Conservation (phyloP, 768 basidiomycete species). For the Naganishia friedmannii region DNA sequence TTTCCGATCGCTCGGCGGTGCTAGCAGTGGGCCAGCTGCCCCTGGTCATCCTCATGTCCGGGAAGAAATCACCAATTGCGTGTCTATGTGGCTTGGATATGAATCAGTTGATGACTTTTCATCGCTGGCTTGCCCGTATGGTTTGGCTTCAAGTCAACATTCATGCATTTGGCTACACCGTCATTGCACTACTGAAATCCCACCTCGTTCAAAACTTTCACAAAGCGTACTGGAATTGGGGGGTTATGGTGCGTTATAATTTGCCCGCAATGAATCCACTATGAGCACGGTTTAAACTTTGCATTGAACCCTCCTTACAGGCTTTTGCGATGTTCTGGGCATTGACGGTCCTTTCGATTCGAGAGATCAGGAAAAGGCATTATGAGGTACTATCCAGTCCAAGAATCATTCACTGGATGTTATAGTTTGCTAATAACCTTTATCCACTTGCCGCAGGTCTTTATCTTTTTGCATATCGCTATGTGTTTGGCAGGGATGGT, state of each 20-base stretch:
- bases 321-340: slow-evolving; percentile 14
- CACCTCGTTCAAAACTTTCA: slow-evolving; percentile 8
- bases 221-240: slow-evolving; percentile 22
- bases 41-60: slow-evolving; percentile 15
- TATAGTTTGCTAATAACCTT: background rate
- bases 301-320: background rate
- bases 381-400: background rate
- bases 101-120: slow-evolving; percentile 9
- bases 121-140: slow-evolving; percentile 17
- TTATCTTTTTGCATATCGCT: slow-evolving; percentile 14
- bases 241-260: background rate
- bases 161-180: slow-evolving; percentile 1
- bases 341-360: background rate
- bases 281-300: background rate
- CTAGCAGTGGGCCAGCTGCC: slow-evolving; percentile 11
- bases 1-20: slow-evolving; percentile 4
- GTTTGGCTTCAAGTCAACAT: slow-evolving; percentile 11
- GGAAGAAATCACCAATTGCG: slow-evolving; percentile 10
- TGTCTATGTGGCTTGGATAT: slow-evolving; percentile 4
- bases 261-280: background rate
- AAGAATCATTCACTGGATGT: background rate
- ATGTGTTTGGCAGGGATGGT: slow-evolving; percentile 5
- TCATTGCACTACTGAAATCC: slow-evolving; percentile 3
- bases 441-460: background rate
- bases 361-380: slow-evolving; percentile 11